A percentile compares a stretch with the other conserved stretches of the same genome.
Evolutionary conservation across 768 basidiomycete species (phyloP).

Genomic region (Boletus subcaerulescens): DNA sequence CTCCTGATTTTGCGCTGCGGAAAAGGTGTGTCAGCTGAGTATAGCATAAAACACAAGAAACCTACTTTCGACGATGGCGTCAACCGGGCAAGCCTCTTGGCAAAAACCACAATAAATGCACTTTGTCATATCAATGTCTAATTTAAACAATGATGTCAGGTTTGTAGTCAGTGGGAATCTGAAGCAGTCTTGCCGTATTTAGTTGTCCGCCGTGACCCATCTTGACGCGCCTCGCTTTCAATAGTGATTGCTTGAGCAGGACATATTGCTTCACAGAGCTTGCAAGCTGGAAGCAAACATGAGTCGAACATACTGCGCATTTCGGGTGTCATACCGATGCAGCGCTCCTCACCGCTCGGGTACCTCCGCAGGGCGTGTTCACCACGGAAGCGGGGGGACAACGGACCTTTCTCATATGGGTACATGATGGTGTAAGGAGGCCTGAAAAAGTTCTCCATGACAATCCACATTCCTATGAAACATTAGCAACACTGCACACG

Average conservation of each 20-base stretch:
- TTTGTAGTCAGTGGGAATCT: not conserved
- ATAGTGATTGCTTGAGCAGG: constrained; percentile 99
- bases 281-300: constrained; percentile 67
- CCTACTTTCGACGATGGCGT: constrained; percentile 98
- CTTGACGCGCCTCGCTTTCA: constrained; percentile 93
- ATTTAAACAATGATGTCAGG: not conserved
- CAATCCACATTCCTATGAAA: constrained; percentile 92
- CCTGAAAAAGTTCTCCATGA: constrained; percentile 86
- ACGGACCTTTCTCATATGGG: constrained; percentile 96
- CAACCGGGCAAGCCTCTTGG: constrained; percentile 98
- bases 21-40: not conserved
- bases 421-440: constrained; percentile 99
- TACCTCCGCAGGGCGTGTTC: constrained; percentile 97
- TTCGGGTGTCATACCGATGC: constrained; percentile 72
- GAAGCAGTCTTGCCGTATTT: constrained; percentile 72
- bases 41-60: constrained; percentile 17
- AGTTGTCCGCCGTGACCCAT: constrained; percentile 95
- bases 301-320: constrained; percentile 1
- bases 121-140: constrained; percentile 99
- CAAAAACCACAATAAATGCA: constrained; percentile 99
- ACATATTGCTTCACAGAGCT: constrained; percentile 98
- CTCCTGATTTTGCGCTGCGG: constrained; percentile 91
- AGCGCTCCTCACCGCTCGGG: constrained; percentile 96
- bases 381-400: constrained; percentile 96
- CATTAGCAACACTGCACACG: constrained; percentile 7